phyloP scores from a whole-genome alignment of 148 eudicot genomes.

The Agrostemma githago region DNA sequence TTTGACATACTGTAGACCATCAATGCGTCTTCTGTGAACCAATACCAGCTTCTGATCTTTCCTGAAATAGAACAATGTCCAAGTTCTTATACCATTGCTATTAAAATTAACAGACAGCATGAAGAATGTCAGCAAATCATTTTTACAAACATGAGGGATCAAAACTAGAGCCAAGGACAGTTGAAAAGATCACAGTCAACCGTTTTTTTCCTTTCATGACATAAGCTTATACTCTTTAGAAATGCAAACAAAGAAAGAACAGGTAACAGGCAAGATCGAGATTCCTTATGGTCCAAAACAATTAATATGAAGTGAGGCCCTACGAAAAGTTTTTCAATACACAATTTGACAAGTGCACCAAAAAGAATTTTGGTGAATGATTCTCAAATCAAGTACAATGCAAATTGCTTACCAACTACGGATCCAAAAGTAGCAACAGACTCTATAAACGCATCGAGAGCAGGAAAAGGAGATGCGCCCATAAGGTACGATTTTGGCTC shows the following conservation, averaged over 20 bases:
- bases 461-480: slow-evolving; percentile 89
- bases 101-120: background rate
- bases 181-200: background rate
- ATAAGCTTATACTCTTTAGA: background rate
- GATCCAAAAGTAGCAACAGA: slow-evolving; percentile 62
- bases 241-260: background rate
- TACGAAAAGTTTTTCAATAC: background rate
- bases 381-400: background rate
- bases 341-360: background rate
- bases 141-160: background rate
- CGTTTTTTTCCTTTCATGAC: background rate
- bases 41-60: slow-evolving; percentile 90
- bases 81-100: background rate
- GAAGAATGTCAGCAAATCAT: background rate
- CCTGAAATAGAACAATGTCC: slow-evolving; percentile 37
- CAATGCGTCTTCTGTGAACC: slow-evolving; percentile 81
- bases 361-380: background rate
- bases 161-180: background rate
- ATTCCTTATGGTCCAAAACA: background rate
- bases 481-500: slow-evolving; percentile 52
- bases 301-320: background rate
- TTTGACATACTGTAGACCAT: slow-evolving; percentile 90
- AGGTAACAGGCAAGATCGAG: background rate
- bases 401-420: slow-evolving; percentile 63
- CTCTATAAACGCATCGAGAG: slow-evolving; percentile 70